Percentiles rank a stretch among this genome's conserved stretches.
These are phyloP conservation scores for Calonectria hongkongensis DNA, from an alignment of 2,329 filamentous ascomycete species.

Conservation along the genomic window DNA sequence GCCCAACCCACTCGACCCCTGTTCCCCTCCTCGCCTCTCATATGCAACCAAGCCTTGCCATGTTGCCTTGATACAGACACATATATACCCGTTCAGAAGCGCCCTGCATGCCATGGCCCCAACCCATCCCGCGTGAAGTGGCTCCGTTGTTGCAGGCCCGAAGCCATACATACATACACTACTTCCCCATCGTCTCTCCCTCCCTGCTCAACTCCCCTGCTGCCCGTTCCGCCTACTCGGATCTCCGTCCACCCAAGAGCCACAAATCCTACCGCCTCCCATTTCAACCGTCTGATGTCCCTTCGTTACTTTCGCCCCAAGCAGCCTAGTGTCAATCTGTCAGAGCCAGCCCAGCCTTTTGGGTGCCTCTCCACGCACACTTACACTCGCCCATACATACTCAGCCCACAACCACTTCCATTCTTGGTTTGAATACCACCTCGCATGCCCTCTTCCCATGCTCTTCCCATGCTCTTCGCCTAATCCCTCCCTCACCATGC, in stretches of 20 bases:
- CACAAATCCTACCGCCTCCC: slow-evolving; percentile 47
- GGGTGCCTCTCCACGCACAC: slow-evolving; percentile 29
- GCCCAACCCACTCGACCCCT: slow-evolving; percentile 35
- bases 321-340: slow-evolving; percentile 53
- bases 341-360: slow-evolving; percentile 37
- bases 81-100: slow-evolving; percentile 36
- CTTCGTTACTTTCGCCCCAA: slow-evolving; percentile 58
- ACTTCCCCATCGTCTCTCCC: slow-evolving; percentile 43
- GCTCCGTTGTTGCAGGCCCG: slow-evolving; percentile 31
- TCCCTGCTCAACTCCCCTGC: slow-evolving; percentile 29
- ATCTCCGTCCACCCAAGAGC: slow-evolving; percentile 42
- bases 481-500: slow-evolving; percentile 43
- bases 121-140: slow-evolving; percentile 32
- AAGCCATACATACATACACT: slow-evolving; percentile 31
- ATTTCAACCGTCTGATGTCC: slow-evolving; percentile 47
- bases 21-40: slow-evolving; percentile 29
- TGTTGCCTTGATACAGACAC: slow-evolving; percentile 23
- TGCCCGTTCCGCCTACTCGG: slow-evolving; percentile 40
- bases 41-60: slow-evolving; percentile 33
- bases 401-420: slow-evolving; percentile 30
- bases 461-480: slow-evolving; percentile 19
- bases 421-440: slow-evolving; percentile 14
- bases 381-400: slow-evolving; percentile 41
- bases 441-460: slow-evolving; percentile 32
- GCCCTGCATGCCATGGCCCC: slow-evolving; percentile 31